Conservation (phyloP, 2,329 filamentous ascomycete species). For the Aspergillus fumigatiaffinis region DNA sequence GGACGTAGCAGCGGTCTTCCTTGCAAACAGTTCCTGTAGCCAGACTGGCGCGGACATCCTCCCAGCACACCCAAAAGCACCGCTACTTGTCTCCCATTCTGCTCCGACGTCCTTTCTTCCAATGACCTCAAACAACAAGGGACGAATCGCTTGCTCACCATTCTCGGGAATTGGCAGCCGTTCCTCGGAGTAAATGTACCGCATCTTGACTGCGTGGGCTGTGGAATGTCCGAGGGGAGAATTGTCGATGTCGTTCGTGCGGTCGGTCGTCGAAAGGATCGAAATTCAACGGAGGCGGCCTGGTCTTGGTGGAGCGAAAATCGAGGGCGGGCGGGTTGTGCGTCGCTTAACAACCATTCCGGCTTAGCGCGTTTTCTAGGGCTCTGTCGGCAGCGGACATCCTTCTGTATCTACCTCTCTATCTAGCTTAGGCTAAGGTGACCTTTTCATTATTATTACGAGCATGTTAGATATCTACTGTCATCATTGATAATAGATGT, state of each 20-base stretch:
- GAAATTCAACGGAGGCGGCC: conserved; percentile 33
- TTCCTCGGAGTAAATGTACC: conserved; percentile 99
- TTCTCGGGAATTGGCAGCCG: conserved; percentile 91
- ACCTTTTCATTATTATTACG: background rate
- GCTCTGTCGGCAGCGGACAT: conserved; percentile 14
- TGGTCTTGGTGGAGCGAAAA: conserved; percentile 39
- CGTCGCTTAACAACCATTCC: conserved; percentile 39
- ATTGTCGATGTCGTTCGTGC: conserved; percentile 38
- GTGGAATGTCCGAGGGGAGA: conserved; percentile 38
- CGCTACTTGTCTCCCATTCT: conserved; percentile 2
- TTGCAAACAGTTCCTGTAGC: background rate
- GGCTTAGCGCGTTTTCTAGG: conserved; percentile 36
- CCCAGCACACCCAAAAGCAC: background rate
- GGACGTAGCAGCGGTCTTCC: conserved; percentile 7
- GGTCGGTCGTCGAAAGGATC: conserved; percentile 35
- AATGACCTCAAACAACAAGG: conserved; percentile 19
- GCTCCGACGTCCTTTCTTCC: conserved; percentile 7
- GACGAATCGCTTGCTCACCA: conserved; percentile 62
- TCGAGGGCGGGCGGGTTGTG: conserved; percentile 39
- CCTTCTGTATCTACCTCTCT: no score
- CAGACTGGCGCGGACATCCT: background rate
- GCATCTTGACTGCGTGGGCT: conserved; percentile 72
- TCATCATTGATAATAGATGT: background rate
- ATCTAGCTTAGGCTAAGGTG: background rate
- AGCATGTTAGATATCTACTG: background rate